Evolutionary conservation across 306 rosid genomes (phyloP).

Genomic region (Psophocarpus tetragonolobus): DNA sequence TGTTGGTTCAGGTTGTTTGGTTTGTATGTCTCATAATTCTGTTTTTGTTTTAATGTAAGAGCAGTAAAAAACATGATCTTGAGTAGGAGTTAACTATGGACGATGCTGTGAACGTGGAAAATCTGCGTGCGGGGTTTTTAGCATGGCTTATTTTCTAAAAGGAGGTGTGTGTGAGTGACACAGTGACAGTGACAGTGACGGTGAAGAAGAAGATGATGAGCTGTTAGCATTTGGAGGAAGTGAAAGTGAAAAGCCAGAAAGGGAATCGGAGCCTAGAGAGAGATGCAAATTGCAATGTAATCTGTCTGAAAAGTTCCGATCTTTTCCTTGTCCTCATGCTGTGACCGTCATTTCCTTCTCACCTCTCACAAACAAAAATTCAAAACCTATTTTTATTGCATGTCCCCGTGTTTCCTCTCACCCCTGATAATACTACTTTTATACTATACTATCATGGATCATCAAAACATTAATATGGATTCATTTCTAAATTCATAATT

Average conservation of each 20-base stretch:
- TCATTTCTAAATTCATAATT: too few relatives aligned
- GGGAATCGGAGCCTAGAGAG: not conserved
- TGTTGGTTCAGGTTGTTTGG: too few relatives aligned
- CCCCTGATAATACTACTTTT: too few relatives aligned
- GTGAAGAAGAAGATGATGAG: constrained; percentile 28
- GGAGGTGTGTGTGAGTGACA: not conserved
- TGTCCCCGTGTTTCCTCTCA: not conserved
- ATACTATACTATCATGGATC: too few relatives aligned
- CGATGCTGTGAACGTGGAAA: not conserved
- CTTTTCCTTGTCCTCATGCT: constrained; percentile 33
- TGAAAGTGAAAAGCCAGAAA: constrained; percentile 15
- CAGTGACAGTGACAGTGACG: constrained; percentile 12
- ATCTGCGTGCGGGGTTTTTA: not conserved
- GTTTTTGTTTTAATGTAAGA: not conserved
- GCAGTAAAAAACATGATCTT: not conserved
- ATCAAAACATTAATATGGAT: too few relatives aligned
- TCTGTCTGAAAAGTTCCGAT: constrained; percentile 38
- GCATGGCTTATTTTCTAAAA: not conserved
- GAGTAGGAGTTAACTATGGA: not conserved
- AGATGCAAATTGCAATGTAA: constrained; percentile 2
- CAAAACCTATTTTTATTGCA: not conserved
- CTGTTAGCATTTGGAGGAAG: constrained; percentile 28
- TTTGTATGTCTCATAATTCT: too few relatives aligned
- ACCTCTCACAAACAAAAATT: not conserved
- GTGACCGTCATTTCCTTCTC: not conserved